Evolutionary conservation across 2,329 filamentous ascomycete genomes (phyloP).

Genomic region (Fusarium armeniacum): DNA sequence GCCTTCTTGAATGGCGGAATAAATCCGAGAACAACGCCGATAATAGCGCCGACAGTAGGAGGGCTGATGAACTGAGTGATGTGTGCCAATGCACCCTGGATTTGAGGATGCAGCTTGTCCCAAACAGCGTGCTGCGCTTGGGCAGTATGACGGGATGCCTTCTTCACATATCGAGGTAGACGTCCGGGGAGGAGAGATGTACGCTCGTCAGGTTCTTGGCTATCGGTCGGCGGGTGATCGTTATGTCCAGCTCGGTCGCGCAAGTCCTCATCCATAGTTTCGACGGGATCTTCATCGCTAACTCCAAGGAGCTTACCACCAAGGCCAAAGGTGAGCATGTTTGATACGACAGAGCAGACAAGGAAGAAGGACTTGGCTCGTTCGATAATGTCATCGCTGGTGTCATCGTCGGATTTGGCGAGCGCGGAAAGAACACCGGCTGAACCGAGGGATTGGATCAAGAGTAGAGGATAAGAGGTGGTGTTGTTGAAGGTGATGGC

Average conservation of each 20-base stretch:
- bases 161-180: conserved; percentile 30
- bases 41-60: conserved; percentile 18
- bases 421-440: conserved; percentile 31
- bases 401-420: conserved; percentile 32
- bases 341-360: conserved; percentile 38
- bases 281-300: conserved; percentile 33
- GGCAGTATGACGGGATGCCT: conserved; percentile 11
- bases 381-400: conserved; percentile 23
- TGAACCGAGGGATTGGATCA: conserved; percentile 37
- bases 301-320: conserved; percentile 33
- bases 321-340: conserved; percentile 37
- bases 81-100: conserved; percentile 23
- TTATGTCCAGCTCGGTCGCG: conserved; percentile 26
- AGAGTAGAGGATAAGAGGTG: conserved; percentile 32
- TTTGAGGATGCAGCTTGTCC: conserved; percentile 20
- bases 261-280: conserved; percentile 25
- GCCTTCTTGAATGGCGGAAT: conserved; percentile 31
- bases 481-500: conserved; percentile 39
- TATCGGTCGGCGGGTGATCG: not conserved
- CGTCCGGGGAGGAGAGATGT: conserved; percentile 33
- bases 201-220: conserved; percentile 16
- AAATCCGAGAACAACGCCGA: conserved; percentile 28
- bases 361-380: conserved; percentile 40
- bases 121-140: conserved; percentile 29
- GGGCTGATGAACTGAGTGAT: conserved; percentile 32